Evolutionary conservation across 495 filamentous ascomycete genomes (phyloP), one percentile per base, ranked within the genome.

Genomic region (Penicillium simplicissimum): DNA sequence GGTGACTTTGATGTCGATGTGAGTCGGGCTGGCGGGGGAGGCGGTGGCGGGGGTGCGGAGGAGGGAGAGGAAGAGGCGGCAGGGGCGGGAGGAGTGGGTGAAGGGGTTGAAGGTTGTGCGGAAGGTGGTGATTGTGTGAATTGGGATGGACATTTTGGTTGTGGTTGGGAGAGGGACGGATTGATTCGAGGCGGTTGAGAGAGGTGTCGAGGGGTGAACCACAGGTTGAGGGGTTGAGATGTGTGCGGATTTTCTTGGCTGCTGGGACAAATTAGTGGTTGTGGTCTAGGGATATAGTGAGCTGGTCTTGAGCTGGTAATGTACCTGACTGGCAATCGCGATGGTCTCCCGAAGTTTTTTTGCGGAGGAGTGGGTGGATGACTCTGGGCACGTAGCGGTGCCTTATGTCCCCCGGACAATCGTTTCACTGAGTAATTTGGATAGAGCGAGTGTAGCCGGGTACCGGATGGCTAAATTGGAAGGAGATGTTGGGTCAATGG

Each of bases 71-170:
- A 99, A 92, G 48, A 93, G 76, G 13, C 96, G 87, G 35, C 91
- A 92, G 34, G 92, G 88, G 67, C 91, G 91, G 37, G 89, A 82
- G 67, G 82, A 78, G 14, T 84, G 80, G 6, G 83, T 85, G 85
- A 98, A 99, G 21, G 96, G 96, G 77, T 96, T 96, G 88, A 97
- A 97, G 69, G 82, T 84, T 64, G 91, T 88, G 59, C 84, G 83
- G 61, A 98, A 87, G 67, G 89, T 82, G 69, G 92, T 90, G 77
- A 98, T 88, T 51, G 76, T 77, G 60, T 68, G 67, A 67, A 80
- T 61, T 35, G 79, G 79, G 68, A 81, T 96, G 47, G 96, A 88
- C 95, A 98, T 98, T 60, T 73, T 85, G 72, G 61, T n/a, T 38
- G 63, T 51, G 31, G 36, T 40, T 45, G 9, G 19, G 33, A 43